These are phyloP conservation scores for Ceratobasidium papillatum DNA, from an alignment of 1,284 basidiomycete species.

Conservation along the genomic window DNA sequence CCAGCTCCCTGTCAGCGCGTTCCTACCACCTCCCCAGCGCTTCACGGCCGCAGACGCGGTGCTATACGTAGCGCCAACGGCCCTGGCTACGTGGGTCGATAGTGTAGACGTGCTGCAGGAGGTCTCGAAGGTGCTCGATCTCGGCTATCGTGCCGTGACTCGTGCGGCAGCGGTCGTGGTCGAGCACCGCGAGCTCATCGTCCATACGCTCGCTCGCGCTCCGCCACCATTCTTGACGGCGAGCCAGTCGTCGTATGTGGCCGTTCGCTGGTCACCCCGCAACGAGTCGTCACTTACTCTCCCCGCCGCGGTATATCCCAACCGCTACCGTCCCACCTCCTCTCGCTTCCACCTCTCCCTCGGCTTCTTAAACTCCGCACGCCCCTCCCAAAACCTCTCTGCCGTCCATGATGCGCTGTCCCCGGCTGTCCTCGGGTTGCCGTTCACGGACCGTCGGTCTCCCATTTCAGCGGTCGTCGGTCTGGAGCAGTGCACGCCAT, in stretches of 20 bases:
- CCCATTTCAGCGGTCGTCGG: too few species aligned
- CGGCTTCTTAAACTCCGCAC: too few species aligned
- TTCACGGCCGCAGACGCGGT: background rate
- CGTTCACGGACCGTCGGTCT: too few species aligned
- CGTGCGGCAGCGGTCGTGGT: background rate
- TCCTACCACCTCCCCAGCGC: background rate
- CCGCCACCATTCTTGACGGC: too few species aligned
- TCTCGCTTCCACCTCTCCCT: constrained; percentile 58
- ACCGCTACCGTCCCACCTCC: constrained; percentile 71
- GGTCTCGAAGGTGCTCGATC: too few species aligned
- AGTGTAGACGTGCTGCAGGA: background rate
- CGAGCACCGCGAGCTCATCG: constrained; percentile 70
- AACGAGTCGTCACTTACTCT: too few species aligned
- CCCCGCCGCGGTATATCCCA: constrained; percentile 56
- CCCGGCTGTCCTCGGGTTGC: too few species aligned
- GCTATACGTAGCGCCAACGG: background rate
- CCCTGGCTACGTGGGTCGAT: background rate
- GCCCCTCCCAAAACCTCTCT: too few species aligned
- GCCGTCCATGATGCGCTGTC: too few species aligned
- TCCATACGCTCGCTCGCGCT: constrained; percentile 63
- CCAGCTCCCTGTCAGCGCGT: background rate
- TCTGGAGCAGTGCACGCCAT: too few species aligned
- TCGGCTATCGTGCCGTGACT: background rate
- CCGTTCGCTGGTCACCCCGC: too few species aligned
- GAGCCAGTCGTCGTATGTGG: too few species aligned